Conservation (phyloP, 805 yeast species). For the Metschnikowia kofuensis region DNA sequence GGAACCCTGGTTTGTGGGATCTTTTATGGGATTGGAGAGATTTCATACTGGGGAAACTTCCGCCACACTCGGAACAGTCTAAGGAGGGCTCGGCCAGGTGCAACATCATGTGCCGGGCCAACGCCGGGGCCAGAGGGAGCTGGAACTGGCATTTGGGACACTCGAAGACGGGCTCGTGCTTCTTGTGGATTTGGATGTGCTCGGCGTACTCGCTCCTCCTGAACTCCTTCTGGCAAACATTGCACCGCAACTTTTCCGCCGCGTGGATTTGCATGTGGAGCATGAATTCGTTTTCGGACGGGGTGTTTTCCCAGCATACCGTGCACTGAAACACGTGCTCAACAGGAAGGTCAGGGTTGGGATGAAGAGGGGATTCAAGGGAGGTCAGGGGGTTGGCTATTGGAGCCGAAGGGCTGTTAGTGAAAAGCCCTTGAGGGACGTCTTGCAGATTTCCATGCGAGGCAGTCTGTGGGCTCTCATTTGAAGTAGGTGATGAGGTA, state of each 20-base stretch:
- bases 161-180: background rate
- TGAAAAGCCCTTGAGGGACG: too few relatives aligned
- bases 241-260: background rate
- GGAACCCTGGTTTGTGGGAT: background rate
- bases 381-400: background rate
- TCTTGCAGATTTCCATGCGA: too few relatives aligned
- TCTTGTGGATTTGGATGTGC: background rate
- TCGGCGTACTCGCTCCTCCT: background rate
- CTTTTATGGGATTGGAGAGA: background rate
- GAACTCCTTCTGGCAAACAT: background rate
- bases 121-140: background rate
- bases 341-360: background rate
- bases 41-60: background rate
- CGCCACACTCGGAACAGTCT: background rate
- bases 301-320: background rate
- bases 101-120: background rate
- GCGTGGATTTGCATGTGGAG: background rate
- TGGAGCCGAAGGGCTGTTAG: background rate
- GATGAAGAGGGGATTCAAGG: background rate
- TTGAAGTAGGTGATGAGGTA: too few relatives aligned
- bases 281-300: background rate
- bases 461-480: too few relatives aligned
- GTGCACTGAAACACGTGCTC: background rate
- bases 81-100: background rate
- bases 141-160: background rate